These are phyloP conservation scores for Orbilia ellipsospora DNA, from an alignment of 2,329 filamentous ascomycete genomes.

Conservation along the genomic window DNA sequence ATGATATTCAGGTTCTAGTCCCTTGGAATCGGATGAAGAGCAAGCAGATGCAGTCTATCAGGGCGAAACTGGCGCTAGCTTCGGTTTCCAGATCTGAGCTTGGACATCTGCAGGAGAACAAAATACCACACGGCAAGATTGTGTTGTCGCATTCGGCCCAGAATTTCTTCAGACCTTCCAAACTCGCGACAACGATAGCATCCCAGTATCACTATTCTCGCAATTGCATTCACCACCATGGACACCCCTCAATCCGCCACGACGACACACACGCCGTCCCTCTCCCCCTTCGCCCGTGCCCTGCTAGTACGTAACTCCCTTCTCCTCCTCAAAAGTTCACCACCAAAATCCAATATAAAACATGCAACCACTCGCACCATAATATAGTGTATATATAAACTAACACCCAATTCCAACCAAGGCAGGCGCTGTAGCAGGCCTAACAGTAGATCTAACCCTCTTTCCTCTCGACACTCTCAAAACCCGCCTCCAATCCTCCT, in stretches of 20 bases:
- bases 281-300: constrained; percentile 45
- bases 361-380: no score
- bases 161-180: constrained; percentile 22
- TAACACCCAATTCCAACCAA: constrained; percentile 60
- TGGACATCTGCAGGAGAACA: not conserved
- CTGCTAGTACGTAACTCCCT: constrained; percentile 29
- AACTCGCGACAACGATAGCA: not conserved
- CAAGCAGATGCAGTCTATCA: no score
- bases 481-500: constrained; percentile 88
- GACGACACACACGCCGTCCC: constrained; percentile 3
- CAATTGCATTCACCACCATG: constrained; percentile 9
- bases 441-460: constrained; percentile 94
- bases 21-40: no score
- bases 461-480: constrained; percentile 99
- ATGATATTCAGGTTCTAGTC: no score
- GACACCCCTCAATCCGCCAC: not conserved
- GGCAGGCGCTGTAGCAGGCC: constrained; percentile 91
- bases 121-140: constrained; percentile 16
- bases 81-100: no score
- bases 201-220: not conserved
- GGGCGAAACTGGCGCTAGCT: no score
- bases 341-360: not conserved
- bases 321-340: not conserved
- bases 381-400: constrained; percentile 4
- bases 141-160: constrained; percentile 33